phyloP scores from a whole-genome alignment of 2,329 filamentous ascomycete species.

The Alternaria arborescens region DNA sequence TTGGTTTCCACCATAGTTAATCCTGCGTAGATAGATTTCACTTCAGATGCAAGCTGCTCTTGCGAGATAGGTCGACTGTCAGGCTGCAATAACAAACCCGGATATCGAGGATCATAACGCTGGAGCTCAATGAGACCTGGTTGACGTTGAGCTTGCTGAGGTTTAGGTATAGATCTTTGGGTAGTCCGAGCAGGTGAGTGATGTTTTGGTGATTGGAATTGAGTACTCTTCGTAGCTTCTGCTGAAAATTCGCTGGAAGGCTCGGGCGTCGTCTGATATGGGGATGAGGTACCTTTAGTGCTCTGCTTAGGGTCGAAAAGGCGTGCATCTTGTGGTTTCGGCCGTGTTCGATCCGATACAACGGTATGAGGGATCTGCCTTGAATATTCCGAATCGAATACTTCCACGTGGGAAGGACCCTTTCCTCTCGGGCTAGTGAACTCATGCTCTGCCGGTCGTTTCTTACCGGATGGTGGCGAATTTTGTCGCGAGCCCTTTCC shows the following conservation, averaged over 20 bases:
- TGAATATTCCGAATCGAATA: slow-evolving; percentile 39
- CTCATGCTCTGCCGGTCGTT: slow-evolving; percentile 42
- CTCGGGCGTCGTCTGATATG: slow-evolving; percentile 35
- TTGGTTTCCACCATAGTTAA: slow-evolving; percentile 87
- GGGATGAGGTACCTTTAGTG: slow-evolving; percentile 21
- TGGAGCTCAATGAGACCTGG: slow-evolving; percentile 47
- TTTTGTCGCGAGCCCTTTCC: slow-evolving; percentile 29
- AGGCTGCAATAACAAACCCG: slow-evolving; percentile 62
- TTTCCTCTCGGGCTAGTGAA: slow-evolving; percentile 38
- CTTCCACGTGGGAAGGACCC: slow-evolving; percentile 29
- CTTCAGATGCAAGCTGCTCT: slow-evolving; percentile 80
- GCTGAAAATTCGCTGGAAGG: slow-evolving; percentile 35
- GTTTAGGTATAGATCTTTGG: slow-evolving; percentile 22
- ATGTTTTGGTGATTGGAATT: slow-evolving; percentile 24
- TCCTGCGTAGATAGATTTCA: slow-evolving; percentile 83
- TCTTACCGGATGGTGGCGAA: slow-evolving; percentile 36
- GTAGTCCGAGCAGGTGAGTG: slow-evolving; percentile 22
- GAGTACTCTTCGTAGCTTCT: slow-evolving; percentile 29
- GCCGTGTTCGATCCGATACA: slow-evolving; percentile 22
- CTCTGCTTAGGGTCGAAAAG: slow-evolving; percentile 33
- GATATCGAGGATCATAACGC: slow-evolving; percentile 44
- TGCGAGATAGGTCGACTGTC: slow-evolving; percentile 75
- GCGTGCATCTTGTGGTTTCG: slow-evolving; percentile 30
- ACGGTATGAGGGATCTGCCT: slow-evolving; percentile 30
- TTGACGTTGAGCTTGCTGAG: slow-evolving; percentile 29